Evolutionary conservation across 441 rosid species (phyloP), one percentile per base, ranked within the genome.

Genomic region (Populus tomentosa): DNA sequence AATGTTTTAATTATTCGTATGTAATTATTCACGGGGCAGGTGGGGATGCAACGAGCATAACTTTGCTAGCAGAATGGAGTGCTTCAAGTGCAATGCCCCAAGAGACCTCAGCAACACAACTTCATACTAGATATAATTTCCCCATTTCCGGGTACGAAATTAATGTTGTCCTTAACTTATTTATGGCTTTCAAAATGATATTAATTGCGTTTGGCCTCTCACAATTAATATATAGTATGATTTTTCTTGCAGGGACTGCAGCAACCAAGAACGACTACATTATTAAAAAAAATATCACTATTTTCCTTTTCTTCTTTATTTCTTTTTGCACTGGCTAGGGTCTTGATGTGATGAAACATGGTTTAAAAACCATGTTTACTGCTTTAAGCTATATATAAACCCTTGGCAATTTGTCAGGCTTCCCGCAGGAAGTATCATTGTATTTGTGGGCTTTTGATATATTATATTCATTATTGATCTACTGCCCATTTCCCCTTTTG

Each of bases 51-150:
- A 92, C 42, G 95, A 93, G 42, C 98, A 93, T 80, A 93, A 93
- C 86, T 93, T 93, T 62, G 98, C 98, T 9, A 91, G 93, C 85
- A 85, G 98, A 79, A 90, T 80, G 85, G 97, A 93, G 81, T 93
- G 98, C 70, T 93, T 89, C 87, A 88, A 89, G 83, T 93, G 98
- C 90, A 92, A 82, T 85, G 95, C 98, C 24, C 95, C 98, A 40
- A 86, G 95, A 78, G 98, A 91, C 74, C 78, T 86, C 56, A 83
- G 85, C 77, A 82, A 67, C 86, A 87, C 90, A 75, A 87, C 89
- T 83, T 81, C 89, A 26, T 88, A 81, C 81, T 94, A 84, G 84
- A 64, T 61, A 24, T 36, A 65, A 56, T 46, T 72, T 84, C 68
- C 10, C 82, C 76, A 78, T 75, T 83, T 84, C 79, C 82, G 82